A percentile compares a stretch with the other conserved stretches of the same genome.
phyloP scores from a whole-genome alignment of 768 basidiomycete genomes.

The Coprinopsis strossmayeri region DNA sequence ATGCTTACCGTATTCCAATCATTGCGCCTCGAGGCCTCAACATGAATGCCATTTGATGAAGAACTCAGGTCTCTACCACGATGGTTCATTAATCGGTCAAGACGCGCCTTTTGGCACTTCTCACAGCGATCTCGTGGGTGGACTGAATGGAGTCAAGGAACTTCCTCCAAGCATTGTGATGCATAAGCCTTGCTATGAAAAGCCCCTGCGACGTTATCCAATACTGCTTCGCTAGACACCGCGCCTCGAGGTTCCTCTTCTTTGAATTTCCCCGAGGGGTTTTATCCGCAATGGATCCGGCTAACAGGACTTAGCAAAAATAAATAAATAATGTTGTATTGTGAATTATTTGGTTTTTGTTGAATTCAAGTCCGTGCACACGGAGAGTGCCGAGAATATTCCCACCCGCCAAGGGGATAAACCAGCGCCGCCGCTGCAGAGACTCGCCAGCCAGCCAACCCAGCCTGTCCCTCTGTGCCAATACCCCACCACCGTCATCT shows the following conservation, averaged over 20 bases:
- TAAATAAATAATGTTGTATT: not conserved
- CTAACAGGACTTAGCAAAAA: slow-evolving; percentile 1
- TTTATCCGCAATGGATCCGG: not conserved
- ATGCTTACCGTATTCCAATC: too few species aligned
- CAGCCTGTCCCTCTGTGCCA: not conserved
- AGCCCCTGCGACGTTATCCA: too few species aligned
- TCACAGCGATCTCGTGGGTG: too few species aligned
- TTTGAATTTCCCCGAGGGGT: not conserved
- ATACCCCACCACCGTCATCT: not conserved
- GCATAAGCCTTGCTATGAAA: too few species aligned
- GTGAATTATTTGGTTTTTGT: slow-evolving; percentile 1
- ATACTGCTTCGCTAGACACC: too few species aligned
- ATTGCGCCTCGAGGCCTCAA: too few species aligned
- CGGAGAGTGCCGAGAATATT: slow-evolving; percentile 3
- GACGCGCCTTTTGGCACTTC: too few species aligned
- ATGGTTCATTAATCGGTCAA: too few species aligned
- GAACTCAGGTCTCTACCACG: too few species aligned
- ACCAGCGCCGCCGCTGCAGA: not conserved
- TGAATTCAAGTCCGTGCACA: not conserved
- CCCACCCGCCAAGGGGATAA: slow-evolving; percentile 6
- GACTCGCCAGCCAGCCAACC: slow-evolving; percentile 3
- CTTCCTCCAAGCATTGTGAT: too few species aligned
- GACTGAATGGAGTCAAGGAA: too few species aligned
- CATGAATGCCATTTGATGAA: too few species aligned
- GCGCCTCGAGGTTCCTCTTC: not conserved